Conservation (phyloP, 164 flowering plant genomes). For the Macadamia integrifolia region DNA sequence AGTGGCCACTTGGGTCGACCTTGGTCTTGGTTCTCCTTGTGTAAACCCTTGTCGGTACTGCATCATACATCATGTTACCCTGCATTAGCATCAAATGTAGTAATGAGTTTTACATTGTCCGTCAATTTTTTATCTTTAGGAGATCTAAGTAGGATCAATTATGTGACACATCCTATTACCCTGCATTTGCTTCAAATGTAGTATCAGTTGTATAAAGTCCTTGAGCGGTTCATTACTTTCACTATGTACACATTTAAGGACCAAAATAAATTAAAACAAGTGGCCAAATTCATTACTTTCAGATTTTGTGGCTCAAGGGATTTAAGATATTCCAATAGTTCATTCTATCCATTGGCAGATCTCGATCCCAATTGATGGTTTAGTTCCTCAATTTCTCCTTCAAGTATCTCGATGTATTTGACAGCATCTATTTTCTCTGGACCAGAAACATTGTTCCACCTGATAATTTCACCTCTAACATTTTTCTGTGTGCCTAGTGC, state of each 20-base stretch:
- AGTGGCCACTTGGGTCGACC: too few relatives aligned
- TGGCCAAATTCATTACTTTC: constrained; percentile 49
- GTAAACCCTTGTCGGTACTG: too few relatives aligned
- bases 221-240: too few relatives aligned
- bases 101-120: too few relatives aligned
- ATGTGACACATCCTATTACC: not conserved
- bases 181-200: not conserved
- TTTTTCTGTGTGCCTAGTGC: constrained; percentile 98
- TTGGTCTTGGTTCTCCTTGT: too few relatives aligned
- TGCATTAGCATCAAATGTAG: too few relatives aligned
- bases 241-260: not conserved
- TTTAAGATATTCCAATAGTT: constrained; percentile 81
- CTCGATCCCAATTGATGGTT: constrained; percentile 73
- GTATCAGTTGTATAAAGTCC: too few relatives aligned
- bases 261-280: constrained; percentile 32
- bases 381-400: constrained; percentile 92
- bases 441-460: constrained; percentile 94
- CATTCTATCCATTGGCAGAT: constrained; percentile 72
- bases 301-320: constrained; percentile 95
- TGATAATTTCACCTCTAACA: constrained; percentile 87
- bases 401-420: constrained; percentile 89
- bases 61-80: too few relatives aligned
- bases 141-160: not conserved
- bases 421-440: constrained; percentile 85
- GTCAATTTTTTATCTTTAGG: too few relatives aligned